Base-by-base conservation (phyloP, 371 early-diverging fungal species). In the Capniomyces stellatus region DNA sequence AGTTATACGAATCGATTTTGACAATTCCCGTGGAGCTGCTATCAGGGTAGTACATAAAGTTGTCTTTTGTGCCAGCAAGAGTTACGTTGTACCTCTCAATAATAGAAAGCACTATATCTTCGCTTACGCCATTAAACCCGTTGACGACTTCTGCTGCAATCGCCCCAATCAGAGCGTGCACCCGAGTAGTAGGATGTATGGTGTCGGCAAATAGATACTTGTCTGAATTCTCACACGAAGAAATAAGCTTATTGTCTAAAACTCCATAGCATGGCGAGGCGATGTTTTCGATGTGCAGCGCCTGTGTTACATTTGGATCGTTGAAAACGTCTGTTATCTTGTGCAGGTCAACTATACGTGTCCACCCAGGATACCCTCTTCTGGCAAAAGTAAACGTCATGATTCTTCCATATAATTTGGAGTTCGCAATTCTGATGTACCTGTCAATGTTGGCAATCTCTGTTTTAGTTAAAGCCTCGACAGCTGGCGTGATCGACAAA, bases 171-270 rank as follows among this genome's bases (percentile, higher is more conserved):
- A 52, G n/a, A 41, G 53, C 53, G 27, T 52, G 53, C n/a, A 31
- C 46, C 4, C 27, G 2, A n/a, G 53, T 52, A 28, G n/a, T 52
- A 21, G 53, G 53, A 25, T 52, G 53, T 13, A 43, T 28, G 15
- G 43, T 18, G 29, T 52, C 53, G 8, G 35, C 23, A 35, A 43
- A 52, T 24, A n/a, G 4, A 35, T 52, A 44, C 3, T 30, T 52
- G 18, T 52, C 53, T 21, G 53, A 28, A 35, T 52, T 31, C 39
- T 13, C 23, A 25, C 53, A 52, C 35, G 53, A 52, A 8, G 53
- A 49, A 24, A 49, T 27, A 30, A 49, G 25, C n/a, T 6, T 27
- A 24, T 29, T 18, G 30, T 49, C 28, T 3, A n/a, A 10, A 13
- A 24, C 28, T 25, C 10, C 23, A 27, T 49, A 49, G 28, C 49